phyloP scores from a whole-genome alignment of 495 filamentous ascomycete species.

The Daldinia vernicosa region DNA sequence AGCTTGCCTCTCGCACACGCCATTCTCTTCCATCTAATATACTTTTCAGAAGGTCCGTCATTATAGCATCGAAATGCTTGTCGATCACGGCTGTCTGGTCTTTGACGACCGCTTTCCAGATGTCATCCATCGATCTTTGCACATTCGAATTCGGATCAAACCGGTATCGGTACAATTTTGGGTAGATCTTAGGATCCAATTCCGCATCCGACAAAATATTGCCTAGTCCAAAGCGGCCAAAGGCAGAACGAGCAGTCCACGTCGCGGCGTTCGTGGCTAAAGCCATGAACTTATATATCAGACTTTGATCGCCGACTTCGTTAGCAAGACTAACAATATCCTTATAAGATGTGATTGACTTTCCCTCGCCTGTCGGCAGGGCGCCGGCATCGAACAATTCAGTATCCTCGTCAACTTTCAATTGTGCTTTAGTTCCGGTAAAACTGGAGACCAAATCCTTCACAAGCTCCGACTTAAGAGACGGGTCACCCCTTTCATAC shows the following conservation, averaged over 20 bases:
- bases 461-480: conserved; percentile 81
- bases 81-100: conserved; percentile 78
- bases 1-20: conserved; percentile 90
- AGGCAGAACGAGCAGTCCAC: conserved; percentile 94
- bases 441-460: conserved; percentile 88
- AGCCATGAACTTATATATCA: conserved; percentile 98
- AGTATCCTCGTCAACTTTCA: conserved; percentile 86
- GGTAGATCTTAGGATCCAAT: conserved; percentile 91
- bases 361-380: conserved; percentile 87
- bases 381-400: conserved; percentile 95
- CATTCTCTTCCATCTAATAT: conserved; percentile 86
- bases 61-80: conserved; percentile 81
- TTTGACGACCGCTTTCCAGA: conserved; percentile 92
- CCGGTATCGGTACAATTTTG: conserved; percentile 90
- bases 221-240: conserved; percentile 91
- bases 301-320: conserved; percentile 91
- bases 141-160: conserved; percentile 96
- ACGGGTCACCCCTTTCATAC: conserved; percentile 87
- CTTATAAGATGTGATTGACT: conserved; percentile 91
- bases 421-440: conserved; percentile 73
- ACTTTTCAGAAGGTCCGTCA: conserved; percentile 83
- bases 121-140: conserved; percentile 93
- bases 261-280: conserved; percentile 92
- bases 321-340: conserved; percentile 92
- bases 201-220: conserved; percentile 89